These are phyloP conservation scores for Favolaschia claudopus DNA, from an alignment of 768 basidiomycete species.

Conservation along the genomic window DNA sequence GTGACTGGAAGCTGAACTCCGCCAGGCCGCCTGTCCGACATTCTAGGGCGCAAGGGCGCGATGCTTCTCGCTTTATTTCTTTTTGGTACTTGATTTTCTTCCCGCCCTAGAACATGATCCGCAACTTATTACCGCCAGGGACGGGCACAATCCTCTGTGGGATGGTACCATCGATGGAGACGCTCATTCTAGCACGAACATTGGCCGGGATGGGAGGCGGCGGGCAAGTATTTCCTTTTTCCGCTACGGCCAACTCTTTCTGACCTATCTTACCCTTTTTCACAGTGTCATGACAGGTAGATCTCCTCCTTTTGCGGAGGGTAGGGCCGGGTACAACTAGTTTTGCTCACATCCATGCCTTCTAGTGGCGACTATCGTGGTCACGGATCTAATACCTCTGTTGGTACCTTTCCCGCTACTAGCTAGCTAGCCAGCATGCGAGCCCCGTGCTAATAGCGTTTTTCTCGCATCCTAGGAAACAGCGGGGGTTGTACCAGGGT, in stretches of 20 bases:
- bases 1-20: background rate
- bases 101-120: constrained; percentile 16
- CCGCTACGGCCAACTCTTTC: constrained; percentile 25
- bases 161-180: constrained; percentile 84
- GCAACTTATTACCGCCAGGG: constrained; percentile 49
- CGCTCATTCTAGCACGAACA: constrained; percentile 80
- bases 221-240: constrained; percentile 62
- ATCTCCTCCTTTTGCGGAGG: constrained; percentile 20
- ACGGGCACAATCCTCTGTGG: constrained; percentile 89
- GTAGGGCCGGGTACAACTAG: constrained; percentile 28
- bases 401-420: constrained; percentile 46
- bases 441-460: constrained; percentile 8
- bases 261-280: constrained; percentile 34
- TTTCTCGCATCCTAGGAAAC: constrained; percentile 64
- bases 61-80: constrained; percentile 85
- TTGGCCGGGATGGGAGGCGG: constrained; percentile 94
- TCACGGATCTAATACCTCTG: constrained; percentile 91
- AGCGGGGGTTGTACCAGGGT: constrained; percentile 91
- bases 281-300: constrained; percentile 85
- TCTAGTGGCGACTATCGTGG: constrained; percentile 81
- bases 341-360: constrained; percentile 33
- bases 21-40: constrained; percentile 82
- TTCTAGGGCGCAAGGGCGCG: constrained; percentile 84
- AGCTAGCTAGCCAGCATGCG: constrained; percentile 6
- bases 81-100: constrained; percentile 64